Base-by-base conservation (phyloP, 1,139 yeast species). In the Scheffersomyces lignicola region DNA sequence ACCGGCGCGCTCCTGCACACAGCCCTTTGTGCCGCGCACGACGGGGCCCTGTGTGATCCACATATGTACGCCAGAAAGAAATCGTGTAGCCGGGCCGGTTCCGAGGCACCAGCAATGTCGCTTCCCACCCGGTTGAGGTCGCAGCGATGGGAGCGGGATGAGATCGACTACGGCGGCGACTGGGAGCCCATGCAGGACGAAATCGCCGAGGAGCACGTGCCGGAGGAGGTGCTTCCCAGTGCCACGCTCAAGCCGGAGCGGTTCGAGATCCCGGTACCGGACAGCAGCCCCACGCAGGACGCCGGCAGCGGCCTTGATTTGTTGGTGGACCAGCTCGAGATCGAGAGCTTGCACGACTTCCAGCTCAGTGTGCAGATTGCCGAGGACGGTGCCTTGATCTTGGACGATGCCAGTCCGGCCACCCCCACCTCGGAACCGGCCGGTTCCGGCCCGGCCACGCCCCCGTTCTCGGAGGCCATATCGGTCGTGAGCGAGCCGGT, bases 1-100 rank as follows among this genome's bases (percentile, higher is more conserved):
- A 69, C 78, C n/a, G 61, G 85, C 34, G 78, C 84, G 84, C 78
- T 66, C 2, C 74, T 75, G 42, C 80, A 80, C 2, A 61, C 77
- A 1, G 73, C 71, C 17, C 82, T 81, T 3, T 61, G 72, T 12
- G 79, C 78, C 47, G 83, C 83, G 6, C 78, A 76, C 24, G 83
- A 73, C 23, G 78, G 84, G 83, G 75, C 60, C 26, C n/a, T n/a
- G n/a, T n/a, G n/a, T n/a, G n/a, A n/a, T n/a, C n/a, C n/a, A n/a
- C n/a, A n/a, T n/a, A n/a, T n/a, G n/a, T n/a, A n/a, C n/a, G n/a
- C n/a, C n/a, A n/a, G n/a, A n/a, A n/a, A n/a, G n/a, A n/a, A n/a
- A n/a, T n/a, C n/a, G n/a, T n/a, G n/a, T n/a, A n/a, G n/a, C n/a
- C n/a, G n/a, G n/a, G n/a, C n/a, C n/a, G n/a, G n/a, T n/a, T n/a